Evolutionary conservation across 305 asterid species (phyloP).

Genomic region (Solanum chacoense): DNA sequence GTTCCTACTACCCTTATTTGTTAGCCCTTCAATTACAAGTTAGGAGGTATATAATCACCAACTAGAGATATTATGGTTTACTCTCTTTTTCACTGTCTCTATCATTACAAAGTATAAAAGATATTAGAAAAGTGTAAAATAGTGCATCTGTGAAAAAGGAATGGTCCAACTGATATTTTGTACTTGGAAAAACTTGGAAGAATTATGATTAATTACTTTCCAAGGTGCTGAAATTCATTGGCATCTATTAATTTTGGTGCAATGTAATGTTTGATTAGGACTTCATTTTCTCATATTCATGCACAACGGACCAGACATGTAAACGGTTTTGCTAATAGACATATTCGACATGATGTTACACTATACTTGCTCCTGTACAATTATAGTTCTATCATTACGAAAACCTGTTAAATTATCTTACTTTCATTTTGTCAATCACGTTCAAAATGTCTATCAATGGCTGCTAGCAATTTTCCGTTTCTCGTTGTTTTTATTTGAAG

Average conservation of each 20-base stretch:
- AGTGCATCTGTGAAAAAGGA: background rate
- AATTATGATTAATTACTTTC: background rate
- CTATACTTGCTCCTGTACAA: background rate
- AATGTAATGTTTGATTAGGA: slow-evolving; percentile 18
- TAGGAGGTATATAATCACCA: background rate
- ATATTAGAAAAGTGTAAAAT: background rate
- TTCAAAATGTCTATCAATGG: background rate
- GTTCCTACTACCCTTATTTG: background rate
- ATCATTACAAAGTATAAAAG: background rate
- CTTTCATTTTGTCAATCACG: background rate
- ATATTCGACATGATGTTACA: background rate
- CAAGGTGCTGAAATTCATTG: background rate
- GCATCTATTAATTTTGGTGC: background rate
- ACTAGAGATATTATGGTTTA: background rate
- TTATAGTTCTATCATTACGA: background rate
- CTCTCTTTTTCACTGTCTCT: background rate
- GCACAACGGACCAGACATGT: background rate
- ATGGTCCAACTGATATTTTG: background rate
- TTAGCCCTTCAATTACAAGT: background rate
- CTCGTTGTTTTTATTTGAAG: background rate
- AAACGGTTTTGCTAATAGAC: background rate
- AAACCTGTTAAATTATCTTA: background rate
- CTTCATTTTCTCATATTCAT: slow-evolving; percentile 11
- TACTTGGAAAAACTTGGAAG: background rate
- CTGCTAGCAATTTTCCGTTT: background rate